phyloP scores from a whole-genome alignment of 495 filamentous ascomycete genomes.

The Hyaloscypha variabilis region DNA sequence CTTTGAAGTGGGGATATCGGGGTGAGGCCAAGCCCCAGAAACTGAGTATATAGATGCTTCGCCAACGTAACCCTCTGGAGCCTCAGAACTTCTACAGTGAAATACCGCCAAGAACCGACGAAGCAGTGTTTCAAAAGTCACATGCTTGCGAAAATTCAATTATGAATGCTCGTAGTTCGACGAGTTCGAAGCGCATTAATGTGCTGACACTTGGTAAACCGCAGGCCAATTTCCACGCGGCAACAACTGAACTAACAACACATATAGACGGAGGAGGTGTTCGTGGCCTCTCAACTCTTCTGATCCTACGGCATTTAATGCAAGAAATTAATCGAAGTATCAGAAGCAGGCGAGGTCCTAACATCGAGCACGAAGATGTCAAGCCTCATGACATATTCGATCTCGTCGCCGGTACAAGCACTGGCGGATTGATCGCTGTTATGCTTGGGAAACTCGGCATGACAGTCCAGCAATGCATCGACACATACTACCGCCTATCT shows the following conservation, averaged over 20 bases:
- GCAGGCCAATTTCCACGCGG: conserved; percentile 8
- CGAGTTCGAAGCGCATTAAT: conserved; percentile 21
- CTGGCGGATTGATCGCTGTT: conserved; percentile 36
- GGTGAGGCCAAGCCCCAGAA: not conserved
- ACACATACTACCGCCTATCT: conserved; percentile 18
- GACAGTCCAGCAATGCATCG: conserved; percentile 29
- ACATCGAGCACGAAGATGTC: conserved; percentile 18
- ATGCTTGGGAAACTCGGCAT: conserved; percentile 30
- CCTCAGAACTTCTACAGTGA: not conserved
- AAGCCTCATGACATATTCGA: conserved; percentile 38
- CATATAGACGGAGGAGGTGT: conserved; percentile 59
- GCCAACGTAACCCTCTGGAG: not conserved
- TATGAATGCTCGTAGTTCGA: conserved; percentile 9
- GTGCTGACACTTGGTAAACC: conserved; percentile 21
- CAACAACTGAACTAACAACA: conserved; percentile 32
- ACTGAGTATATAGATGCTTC: conserved; percentile 4
- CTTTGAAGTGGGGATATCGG: conserved; percentile 9
- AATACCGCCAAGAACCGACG: conserved; percentile 3
- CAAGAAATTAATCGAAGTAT: conserved; percentile 41
- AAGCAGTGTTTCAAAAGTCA: conserved; percentile 8
- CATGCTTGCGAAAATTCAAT: conserved; percentile 9
- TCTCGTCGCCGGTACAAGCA: conserved; percentile 41
- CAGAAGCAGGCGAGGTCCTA: conserved; percentile 39
- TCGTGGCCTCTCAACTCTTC: conserved; percentile 52
- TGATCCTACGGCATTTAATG: conserved; percentile 55